phyloP scores from a whole-genome alignment of 2,329 filamentous ascomycete species.

The Phialophora expanda region DNA sequence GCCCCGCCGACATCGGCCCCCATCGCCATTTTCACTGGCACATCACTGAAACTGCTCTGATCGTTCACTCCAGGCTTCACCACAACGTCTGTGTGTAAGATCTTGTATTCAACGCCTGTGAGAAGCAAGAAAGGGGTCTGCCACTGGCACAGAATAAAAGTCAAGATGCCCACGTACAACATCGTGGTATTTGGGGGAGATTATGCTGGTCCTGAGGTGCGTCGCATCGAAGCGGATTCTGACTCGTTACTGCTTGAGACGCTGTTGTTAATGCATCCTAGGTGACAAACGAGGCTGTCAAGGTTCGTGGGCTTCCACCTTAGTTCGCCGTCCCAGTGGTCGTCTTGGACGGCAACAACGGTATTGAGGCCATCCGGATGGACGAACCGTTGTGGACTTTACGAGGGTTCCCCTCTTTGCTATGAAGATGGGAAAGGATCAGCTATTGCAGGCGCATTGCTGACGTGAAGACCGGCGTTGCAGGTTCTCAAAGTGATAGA shows the following conservation, averaged over 20 bases:
- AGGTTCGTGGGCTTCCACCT: slow-evolving; percentile 60
- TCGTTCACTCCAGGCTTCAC: background rate
- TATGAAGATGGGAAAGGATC: background rate
- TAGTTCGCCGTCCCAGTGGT: background rate
- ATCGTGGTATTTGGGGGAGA: slow-evolving; percentile 84
- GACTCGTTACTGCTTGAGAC: background rate
- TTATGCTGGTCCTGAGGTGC: slow-evolving; percentile 83
- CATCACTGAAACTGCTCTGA: background rate
- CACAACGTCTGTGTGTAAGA: background rate
- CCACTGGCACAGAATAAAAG: background rate
- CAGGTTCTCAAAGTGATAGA: slow-evolving; percentile 82
- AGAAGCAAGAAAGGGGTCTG: background rate
- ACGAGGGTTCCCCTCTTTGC: background rate
- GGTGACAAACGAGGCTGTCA: slow-evolving; percentile 84
- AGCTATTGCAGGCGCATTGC: background rate
- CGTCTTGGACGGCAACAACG: background rate
- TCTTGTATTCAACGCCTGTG: background rate
- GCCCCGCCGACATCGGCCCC: background rate
- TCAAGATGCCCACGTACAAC: slow-evolving; percentile 70
- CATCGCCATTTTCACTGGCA: background rate
- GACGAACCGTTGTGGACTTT: background rate
- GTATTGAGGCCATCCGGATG: background rate
- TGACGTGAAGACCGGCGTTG: background rate
- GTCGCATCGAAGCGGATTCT: slow-evolving; percentile 38
- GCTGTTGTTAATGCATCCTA: slow-evolving; percentile 44